Evolutionary conservation across 306 rosid genomes (phyloP).

Genomic region (Castanea mollissima): DNA sequence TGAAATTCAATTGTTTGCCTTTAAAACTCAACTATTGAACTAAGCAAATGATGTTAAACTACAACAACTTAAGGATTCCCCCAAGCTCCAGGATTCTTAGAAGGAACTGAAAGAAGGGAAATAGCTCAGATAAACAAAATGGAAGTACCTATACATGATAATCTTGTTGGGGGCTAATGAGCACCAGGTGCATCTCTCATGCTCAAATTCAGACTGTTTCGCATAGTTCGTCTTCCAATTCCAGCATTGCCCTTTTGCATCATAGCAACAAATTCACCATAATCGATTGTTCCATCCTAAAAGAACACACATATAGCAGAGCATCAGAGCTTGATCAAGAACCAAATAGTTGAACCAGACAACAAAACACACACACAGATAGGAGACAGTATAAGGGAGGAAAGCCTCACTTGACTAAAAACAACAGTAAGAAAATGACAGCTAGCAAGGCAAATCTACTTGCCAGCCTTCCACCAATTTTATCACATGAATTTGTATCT

Average conservation of each 20-base stretch:
- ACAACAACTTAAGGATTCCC: neutral
- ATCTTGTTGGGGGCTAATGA: slow-evolving; percentile 45
- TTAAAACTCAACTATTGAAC: neutral
- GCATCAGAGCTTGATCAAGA: slow-evolving; percentile 18
- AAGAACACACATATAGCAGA: slow-evolving; percentile 20
- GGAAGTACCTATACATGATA: slow-evolving; percentile 45
- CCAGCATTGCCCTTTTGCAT: slow-evolving; percentile 92
- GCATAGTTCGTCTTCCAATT: slow-evolving; percentile 89
- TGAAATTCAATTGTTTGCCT: neutral
- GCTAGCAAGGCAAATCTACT: neutral
- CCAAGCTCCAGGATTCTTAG: neutral
- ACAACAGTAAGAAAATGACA: no score
- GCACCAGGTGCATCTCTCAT: slow-evolving; percentile 85
- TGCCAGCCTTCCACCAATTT: neutral
- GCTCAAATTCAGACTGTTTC: slow-evolving; percentile 88
- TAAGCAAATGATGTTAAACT: neutral
- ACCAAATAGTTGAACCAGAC: slow-evolving; percentile 10
- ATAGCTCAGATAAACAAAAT: neutral
- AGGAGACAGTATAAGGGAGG: neutral
- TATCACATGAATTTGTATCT: neutral
- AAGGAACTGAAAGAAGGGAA: neutral
- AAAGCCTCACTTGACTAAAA: neutral
- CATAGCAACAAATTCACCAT: slow-evolving; percentile 93
- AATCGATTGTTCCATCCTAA: slow-evolving; percentile 94
- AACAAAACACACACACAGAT: neutral